Conservation (phyloP, 2,329 filamentous ascomycete genomes). For the Pochonia chlamydosporia region DNA sequence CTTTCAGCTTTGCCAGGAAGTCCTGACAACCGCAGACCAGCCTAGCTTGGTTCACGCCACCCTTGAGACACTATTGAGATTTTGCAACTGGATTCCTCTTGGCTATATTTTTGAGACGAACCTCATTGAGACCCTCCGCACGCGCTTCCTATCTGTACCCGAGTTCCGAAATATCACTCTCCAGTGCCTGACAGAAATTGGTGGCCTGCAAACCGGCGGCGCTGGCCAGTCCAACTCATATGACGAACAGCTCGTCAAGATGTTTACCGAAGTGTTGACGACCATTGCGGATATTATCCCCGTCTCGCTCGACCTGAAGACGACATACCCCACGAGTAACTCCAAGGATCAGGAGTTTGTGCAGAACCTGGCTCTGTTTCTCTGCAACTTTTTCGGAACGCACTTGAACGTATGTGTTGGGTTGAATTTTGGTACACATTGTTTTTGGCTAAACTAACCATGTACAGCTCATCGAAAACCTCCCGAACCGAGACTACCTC, state of each 20-base stretch:
- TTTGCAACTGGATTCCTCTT: slow-evolving; percentile 98
- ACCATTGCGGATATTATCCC: slow-evolving; percentile 93
- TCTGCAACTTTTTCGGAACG: slow-evolving; percentile 94
- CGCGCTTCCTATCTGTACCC: slow-evolving; percentile 83
- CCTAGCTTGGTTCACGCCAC: slow-evolving; percentile 92
- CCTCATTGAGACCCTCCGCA: slow-evolving; percentile 89
- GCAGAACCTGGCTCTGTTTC: slow-evolving; percentile 90
- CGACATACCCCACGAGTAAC: slow-evolving; percentile 87
- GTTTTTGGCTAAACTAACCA: slow-evolving; percentile 11
- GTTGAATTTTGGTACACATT: background rate
- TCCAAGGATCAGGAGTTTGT: slow-evolving; percentile 95
- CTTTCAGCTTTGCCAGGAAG: slow-evolving; percentile 95
- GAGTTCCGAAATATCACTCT: slow-evolving; percentile 96
- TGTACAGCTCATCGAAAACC: slow-evolving; percentile 77
- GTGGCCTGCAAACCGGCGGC: slow-evolving; percentile 78
- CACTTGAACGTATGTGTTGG: slow-evolving; percentile 63
- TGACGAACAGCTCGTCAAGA: slow-evolving; percentile 91
- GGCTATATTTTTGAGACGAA: slow-evolving; percentile 98
- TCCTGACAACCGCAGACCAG: slow-evolving; percentile 84
- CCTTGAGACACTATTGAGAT: slow-evolving; percentile 87
- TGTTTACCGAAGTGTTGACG: slow-evolving; percentile 96
- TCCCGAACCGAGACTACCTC: slow-evolving; percentile 91
- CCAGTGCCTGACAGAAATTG: slow-evolving; percentile 96
- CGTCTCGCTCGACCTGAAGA: slow-evolving; percentile 80
- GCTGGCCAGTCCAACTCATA: slow-evolving; percentile 66